Evolutionary conservation across 805 yeast species (phyloP).

Genomic region (Candida berthetii): DNA sequence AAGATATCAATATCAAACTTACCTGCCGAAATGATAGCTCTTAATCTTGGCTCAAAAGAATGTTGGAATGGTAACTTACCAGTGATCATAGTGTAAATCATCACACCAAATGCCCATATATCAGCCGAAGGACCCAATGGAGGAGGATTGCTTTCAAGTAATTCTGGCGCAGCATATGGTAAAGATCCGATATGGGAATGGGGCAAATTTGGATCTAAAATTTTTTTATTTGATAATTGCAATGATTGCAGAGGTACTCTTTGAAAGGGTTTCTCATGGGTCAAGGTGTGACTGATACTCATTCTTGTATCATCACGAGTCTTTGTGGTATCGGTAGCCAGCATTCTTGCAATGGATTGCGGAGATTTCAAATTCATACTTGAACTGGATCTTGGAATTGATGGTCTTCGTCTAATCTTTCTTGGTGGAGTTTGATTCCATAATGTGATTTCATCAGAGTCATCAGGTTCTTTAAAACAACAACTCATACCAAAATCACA

Average conservation of each 20-base stretch:
- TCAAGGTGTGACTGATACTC: constrained; percentile 17
- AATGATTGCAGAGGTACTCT: constrained; percentile 4
- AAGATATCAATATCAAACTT: constrained; percentile 46
- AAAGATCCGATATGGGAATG: constrained; percentile 79
- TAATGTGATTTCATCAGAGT: constrained; percentile 14
- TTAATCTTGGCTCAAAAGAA: constrained; percentile 72
- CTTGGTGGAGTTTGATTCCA: constrained; percentile 17
- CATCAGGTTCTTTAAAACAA: constrained; percentile 10
- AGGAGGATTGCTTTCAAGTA: constrained; percentile 58
- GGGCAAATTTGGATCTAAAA: constrained; percentile 27
- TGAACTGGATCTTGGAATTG: constrained; percentile 28
- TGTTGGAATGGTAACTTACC: constrained; percentile 82
- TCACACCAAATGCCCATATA: constrained; percentile 87
- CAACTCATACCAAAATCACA: constrained; percentile 90
- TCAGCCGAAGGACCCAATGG: constrained; percentile 64
- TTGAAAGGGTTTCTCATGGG: constrained; percentile 18
- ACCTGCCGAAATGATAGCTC: constrained; percentile 66
- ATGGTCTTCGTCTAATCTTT: constrained; percentile 18
- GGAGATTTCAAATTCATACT: constrained; percentile 11
- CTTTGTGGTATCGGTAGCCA: constrained; percentile 18
- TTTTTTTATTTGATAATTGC: constrained; percentile 2
- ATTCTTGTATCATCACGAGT: constrained; percentile 24
- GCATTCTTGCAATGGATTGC: constrained; percentile 12
- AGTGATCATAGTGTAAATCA: constrained; percentile 63
- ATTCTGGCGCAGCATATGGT: constrained; percentile 91